Conservation (phyloP, 495 filamentous ascomycete genomes). For the Trypethelium eluteriae region DNA sequence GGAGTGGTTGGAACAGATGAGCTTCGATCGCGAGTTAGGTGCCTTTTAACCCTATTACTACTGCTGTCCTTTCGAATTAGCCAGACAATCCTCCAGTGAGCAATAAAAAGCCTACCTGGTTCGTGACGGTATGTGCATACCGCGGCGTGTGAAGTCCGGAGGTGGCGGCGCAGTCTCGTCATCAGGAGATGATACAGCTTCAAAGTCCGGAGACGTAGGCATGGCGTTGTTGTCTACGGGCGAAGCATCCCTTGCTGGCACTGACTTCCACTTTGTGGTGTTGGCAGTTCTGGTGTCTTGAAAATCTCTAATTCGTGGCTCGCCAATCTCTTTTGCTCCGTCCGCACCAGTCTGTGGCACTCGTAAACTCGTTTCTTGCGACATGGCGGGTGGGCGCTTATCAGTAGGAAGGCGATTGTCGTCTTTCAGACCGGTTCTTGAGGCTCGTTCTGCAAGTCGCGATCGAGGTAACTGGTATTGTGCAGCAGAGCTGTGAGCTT, state of each 20-base stretch:
- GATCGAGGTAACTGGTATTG: conserved; percentile 4
- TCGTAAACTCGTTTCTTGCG: conserved; percentile 7
- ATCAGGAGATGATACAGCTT: conserved; percentile 22
- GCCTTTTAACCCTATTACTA: conserved; percentile 20
- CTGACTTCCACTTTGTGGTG: neutral
- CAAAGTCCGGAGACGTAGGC: conserved; percentile 15
- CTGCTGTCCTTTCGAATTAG: conserved; percentile 9
- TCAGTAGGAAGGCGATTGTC: neutral
- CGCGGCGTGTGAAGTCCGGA: conserved; percentile 26
- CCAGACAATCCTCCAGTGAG: neutral
- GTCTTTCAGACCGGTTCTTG: neutral
- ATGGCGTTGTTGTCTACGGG: neutral
- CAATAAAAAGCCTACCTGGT: conserved; percentile 25
- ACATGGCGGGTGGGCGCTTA: neutral
- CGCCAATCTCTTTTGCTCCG: neutral
- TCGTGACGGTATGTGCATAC: conserved; percentile 31
- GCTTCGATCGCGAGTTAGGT: conserved; percentile 15
- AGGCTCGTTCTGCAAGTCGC: conserved; percentile 3
- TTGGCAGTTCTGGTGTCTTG: neutral
- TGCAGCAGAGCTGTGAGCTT: conserved; percentile 2
- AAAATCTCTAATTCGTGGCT: conserved; percentile 9
- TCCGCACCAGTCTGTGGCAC: neutral
- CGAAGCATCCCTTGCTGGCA: neutral
- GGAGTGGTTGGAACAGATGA: conserved; percentile 23
- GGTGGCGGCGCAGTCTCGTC: conserved; percentile 22